phyloP scores from a whole-genome alignment of 768 basidiomycete genomes.

The Lanmaoa rubissima region DNA sequence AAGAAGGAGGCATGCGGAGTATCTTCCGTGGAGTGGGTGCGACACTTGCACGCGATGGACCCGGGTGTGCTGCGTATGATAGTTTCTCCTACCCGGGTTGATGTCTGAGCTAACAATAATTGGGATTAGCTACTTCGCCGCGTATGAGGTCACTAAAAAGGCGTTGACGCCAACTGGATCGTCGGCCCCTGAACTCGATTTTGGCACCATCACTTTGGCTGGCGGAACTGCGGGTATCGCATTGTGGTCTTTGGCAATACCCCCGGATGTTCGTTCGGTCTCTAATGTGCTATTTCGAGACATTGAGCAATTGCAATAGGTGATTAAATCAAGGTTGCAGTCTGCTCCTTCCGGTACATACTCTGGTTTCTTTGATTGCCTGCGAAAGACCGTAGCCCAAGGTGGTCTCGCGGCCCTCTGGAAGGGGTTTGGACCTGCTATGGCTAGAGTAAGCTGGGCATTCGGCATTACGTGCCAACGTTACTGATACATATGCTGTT shows the following conservation, averaged over 20 bases:
- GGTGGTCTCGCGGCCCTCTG: constrained; percentile 89
- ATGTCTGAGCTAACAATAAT: constrained; percentile 5
- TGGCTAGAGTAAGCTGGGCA: constrained; percentile 68
- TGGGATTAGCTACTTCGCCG: constrained; percentile 81
- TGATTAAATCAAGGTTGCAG: constrained; percentile 93
- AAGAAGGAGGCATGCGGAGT: constrained; percentile 87
- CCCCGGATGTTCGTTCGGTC: constrained; percentile 76
- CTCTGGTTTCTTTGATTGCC: constrained; percentile 89
- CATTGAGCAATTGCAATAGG: constrained; percentile 46
- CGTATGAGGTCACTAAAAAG: constrained; percentile 94
- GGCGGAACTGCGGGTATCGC: constrained; percentile 95
- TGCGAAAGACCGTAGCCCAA: constrained; percentile 83
- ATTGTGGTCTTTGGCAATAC: constrained; percentile 98
- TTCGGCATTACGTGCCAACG: background rate
- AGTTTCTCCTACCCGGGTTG: background rate
- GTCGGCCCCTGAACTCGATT: constrained; percentile 76
- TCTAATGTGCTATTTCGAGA: background rate
- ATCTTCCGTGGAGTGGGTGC: constrained; percentile 92
- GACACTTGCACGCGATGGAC: constrained; percentile 93
- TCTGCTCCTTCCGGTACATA: constrained; percentile 98
- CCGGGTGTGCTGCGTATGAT: constrained; percentile 92
- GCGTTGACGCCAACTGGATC: constrained; percentile 76
- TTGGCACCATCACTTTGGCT: constrained; percentile 84
- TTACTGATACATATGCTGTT: background rate
- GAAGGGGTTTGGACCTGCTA: constrained; percentile 98